Conservation (phyloP, 1,284 basidiomycete genomes). For the Polyporus tsugae region DNA sequence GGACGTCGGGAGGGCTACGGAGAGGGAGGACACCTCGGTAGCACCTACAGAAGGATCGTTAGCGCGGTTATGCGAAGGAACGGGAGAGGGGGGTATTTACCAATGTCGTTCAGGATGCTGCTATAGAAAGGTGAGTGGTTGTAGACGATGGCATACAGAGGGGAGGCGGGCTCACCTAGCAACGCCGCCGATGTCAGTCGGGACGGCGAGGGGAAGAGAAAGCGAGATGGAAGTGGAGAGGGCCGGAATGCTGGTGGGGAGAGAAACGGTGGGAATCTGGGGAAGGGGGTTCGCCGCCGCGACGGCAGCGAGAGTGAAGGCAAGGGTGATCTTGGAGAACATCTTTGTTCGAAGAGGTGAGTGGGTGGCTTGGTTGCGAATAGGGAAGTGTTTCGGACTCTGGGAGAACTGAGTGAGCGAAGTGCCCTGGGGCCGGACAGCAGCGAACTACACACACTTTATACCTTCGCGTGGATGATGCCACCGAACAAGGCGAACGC, state of each 20-base stretch:
- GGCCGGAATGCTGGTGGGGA: constrained; percentile 6
- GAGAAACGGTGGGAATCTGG: constrained; percentile 17
- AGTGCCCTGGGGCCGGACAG: background rate
- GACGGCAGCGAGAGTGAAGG: constrained; percentile 26
- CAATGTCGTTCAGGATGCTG: constrained; percentile 1
- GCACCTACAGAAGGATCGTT: constrained; percentile 4
- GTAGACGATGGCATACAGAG: background rate
- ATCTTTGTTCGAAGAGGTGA: constrained; percentile 10
- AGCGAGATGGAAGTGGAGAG: constrained; percentile 6
- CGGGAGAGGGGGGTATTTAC: background rate
- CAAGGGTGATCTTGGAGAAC: constrained; percentile 26
- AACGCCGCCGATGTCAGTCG: background rate
- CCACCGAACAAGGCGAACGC: background rate
- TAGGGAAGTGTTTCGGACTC: background rate
- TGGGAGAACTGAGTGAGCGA: background rate
- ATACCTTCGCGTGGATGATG: background rate
- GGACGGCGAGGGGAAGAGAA: constrained; percentile 11
- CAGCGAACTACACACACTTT: constrained; percentile 1
- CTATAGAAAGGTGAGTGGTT: background rate
- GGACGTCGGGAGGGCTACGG: constrained; percentile 13
- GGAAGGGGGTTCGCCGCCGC: constrained; percentile 26
- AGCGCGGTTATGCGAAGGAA: background rate
- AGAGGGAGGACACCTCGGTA: background rate
- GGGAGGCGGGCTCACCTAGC: background rate
- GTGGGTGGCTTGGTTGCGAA: background rate